phyloP scores from a whole-genome alignment of 805 yeast genomes.

The Alloascoidea africana region DNA sequence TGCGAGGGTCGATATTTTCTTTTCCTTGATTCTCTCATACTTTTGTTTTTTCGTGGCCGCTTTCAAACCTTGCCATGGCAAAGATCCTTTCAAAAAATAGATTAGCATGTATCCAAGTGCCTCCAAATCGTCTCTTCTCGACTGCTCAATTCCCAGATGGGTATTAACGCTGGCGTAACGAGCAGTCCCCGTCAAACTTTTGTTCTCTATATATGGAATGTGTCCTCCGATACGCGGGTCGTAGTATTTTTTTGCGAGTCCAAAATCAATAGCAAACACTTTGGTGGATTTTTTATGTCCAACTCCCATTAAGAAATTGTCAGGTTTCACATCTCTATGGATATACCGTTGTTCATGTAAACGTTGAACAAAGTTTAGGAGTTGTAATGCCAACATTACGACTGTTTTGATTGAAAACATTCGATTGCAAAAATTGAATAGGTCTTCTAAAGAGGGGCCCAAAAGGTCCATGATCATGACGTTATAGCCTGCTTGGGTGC shows the following conservation, averaged over 20 bases:
- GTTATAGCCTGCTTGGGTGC: neutral
- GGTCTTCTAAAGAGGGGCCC: neutral
- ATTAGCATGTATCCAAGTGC: neutral
- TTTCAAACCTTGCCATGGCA: conserved; percentile 1
- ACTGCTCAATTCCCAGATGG: neutral
- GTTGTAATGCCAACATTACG: neutral
- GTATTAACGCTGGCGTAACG: neutral
- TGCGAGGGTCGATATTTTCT: neutral
- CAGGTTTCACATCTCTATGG: neutral
- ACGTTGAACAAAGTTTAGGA: neutral
- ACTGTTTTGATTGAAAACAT: neutral
- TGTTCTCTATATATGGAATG: neutral
- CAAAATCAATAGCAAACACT: neutral
- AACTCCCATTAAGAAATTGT: neutral
- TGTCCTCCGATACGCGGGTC: neutral
- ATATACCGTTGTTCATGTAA: neutral
- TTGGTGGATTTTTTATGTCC: neutral
- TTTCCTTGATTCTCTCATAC: neutral
- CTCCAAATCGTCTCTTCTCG: conserved; percentile 1
- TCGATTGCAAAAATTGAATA: neutral
- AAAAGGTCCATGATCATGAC: neutral
- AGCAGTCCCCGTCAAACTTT: conserved; percentile 1
- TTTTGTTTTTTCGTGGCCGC: neutral
- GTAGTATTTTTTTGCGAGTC: neutral
- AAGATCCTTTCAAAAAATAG: neutral